A percentile compares a stretch with the other conserved stretches of the same genome.
phyloP scores from a whole-genome alignment of 2,329 filamentous ascomycete species.

The Dissoconium aciculare region DNA sequence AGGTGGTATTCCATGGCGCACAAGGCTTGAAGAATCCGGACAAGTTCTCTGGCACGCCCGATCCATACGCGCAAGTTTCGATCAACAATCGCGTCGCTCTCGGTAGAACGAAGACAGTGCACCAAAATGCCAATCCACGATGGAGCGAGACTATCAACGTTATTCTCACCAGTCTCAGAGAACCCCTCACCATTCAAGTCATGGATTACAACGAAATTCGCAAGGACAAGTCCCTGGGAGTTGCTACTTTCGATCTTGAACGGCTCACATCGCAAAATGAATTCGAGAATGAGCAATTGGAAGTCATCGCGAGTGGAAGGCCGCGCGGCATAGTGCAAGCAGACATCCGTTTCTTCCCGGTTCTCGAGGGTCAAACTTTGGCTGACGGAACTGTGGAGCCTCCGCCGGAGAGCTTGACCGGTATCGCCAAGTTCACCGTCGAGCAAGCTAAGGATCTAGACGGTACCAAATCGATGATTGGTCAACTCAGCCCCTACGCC shows the following conservation, averaged over 20 bases:
- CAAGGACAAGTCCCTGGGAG: conserved; percentile 90
- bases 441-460: conserved; percentile 96
- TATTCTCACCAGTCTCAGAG: conserved; percentile 80
- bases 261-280: conserved; percentile 61
- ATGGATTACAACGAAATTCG: conserved; percentile 92
- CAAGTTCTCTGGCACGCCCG: conserved; percentile 79
- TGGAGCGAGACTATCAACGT: conserved; percentile 98
- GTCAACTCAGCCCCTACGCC: conserved; percentile 81
- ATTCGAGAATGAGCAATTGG: conserved; percentile 71
- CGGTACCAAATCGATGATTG: conserved; percentile 78
- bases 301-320: conserved; percentile 73
- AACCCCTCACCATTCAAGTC: conserved; percentile 68
- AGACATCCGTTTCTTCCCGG: conserved; percentile 90
- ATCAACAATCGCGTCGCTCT: conserved; percentile 71
- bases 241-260: conserved; percentile 73
- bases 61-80: conserved; percentile 76
- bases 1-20: conserved; percentile 79
- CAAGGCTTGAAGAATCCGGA: conserved; percentile 89
- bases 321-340: conserved; percentile 62
- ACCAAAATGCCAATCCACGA: conserved; percentile 69
- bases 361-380: conserved; percentile 56
- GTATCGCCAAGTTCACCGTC: conserved; percentile 83
- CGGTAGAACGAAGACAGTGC: conserved; percentile 75
- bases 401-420: conserved; percentile 77
- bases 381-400: conserved; percentile 66